These are phyloP conservation scores for Acacia concinna DNA, from an alignment of 331 rosid genomes.

Conservation along the genomic window DNA sequence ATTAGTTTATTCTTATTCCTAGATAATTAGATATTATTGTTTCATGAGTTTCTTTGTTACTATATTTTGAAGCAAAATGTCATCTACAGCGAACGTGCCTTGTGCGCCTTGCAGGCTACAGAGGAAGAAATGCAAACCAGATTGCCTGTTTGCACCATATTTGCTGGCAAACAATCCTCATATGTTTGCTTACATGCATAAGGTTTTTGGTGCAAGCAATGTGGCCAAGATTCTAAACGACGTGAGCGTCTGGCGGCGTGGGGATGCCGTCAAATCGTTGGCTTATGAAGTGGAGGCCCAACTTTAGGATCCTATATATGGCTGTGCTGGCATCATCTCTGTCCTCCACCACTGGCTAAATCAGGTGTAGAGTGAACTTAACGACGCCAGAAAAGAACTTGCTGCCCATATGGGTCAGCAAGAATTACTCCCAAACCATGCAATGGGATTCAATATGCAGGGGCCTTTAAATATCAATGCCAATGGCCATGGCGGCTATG, in stretches of 20 bases:
- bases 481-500: neutral
- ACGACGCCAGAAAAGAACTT: constrained; percentile 44
- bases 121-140: constrained; percentile 58
- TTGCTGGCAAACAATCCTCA: constrained; percentile 63
- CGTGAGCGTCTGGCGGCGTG: constrained; percentile 50
- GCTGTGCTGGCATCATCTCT: constrained; percentile 40
- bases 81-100: constrained; percentile 45
- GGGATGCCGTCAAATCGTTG: constrained; percentile 45
- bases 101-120: constrained; percentile 63
- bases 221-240: constrained; percentile 62
- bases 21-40: neutral
- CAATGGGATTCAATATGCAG: neutral
- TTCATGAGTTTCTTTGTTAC: neutral
- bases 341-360: constrained; percentile 30
- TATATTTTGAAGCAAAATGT: constrained; percentile 33
- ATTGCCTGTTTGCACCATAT: constrained; percentile 58
- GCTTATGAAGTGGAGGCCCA: constrained; percentile 46
- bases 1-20: neutral
- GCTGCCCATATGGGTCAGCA: constrained; percentile 46
- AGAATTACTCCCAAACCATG: constrained; percentile 26
- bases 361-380: constrained; percentile 34
- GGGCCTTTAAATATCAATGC: neutral
- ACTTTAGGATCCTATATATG: constrained; percentile 40
- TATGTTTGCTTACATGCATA: constrained; percentile 55
- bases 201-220: constrained; percentile 66